A percentile compares a stretch with the other conserved stretches of the same genome.
These are phyloP conservation scores for Sporothrix curviconia DNA, from an alignment of 2,329 filamentous ascomycete genomes.

Conservation along the genomic window DNA sequence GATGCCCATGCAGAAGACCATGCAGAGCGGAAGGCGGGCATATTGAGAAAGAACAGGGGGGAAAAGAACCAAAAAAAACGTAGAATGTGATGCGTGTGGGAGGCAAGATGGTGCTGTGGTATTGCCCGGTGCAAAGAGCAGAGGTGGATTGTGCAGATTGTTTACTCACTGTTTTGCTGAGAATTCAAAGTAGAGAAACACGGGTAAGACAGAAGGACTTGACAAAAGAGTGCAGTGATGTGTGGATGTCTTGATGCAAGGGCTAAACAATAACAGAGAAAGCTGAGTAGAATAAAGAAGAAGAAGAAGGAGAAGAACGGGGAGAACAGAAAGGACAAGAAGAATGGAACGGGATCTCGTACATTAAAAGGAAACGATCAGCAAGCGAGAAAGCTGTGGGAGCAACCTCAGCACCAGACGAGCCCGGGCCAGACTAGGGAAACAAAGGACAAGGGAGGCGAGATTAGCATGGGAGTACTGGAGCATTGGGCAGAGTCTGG, in stretches of 20 bases:
- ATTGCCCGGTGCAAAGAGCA: no score
- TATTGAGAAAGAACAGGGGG: no score
- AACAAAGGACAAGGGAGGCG: not conserved
- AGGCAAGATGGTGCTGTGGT: no score
- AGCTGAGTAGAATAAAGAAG: not conserved
- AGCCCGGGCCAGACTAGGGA: no score
- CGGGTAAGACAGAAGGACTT: no score
- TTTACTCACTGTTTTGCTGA: no score
- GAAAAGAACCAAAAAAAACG: not conserved
- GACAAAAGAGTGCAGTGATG: not conserved
- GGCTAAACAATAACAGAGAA: not conserved
- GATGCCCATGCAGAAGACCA: not conserved
- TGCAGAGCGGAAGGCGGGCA: not conserved
- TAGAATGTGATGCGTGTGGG: no score
- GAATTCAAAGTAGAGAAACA: no score
- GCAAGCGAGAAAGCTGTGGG: not conserved
- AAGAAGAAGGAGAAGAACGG: not conserved
- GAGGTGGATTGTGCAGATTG: no score
- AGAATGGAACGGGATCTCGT: not conserved
- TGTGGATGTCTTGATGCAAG: not conserved
- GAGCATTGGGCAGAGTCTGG: not conserved
- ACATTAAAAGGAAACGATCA: conserved; percentile 11
- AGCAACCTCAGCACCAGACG: not conserved
- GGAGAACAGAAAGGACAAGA: not conserved
- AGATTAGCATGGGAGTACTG: not conserved